These are phyloP conservation scores for Tuctoria greenei DNA, from an alignment of 176 grass and related monocot genomes.

Conservation along the genomic window DNA sequence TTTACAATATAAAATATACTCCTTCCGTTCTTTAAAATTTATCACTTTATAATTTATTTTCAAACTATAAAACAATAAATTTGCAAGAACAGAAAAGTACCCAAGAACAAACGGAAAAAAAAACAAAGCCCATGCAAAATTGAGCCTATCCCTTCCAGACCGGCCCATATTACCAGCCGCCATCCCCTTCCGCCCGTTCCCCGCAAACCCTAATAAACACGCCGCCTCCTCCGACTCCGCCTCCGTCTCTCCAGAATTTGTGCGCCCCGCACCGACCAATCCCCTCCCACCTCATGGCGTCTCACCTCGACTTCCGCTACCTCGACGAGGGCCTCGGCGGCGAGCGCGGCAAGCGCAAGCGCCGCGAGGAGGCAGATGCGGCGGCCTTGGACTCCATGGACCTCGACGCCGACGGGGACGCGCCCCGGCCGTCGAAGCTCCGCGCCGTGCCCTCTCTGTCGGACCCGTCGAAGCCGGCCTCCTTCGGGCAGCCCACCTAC, in stretches of 20 bases:
- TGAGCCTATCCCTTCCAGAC: background rate
- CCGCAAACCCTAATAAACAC: conserved; percentile 61
- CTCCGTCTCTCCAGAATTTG: background rate
- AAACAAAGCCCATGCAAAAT: background rate
- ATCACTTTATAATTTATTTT: too few species aligned
- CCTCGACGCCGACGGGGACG: conserved; percentile 47
- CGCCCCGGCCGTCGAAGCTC: conserved; percentile 58
- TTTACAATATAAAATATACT: too few species aligned
- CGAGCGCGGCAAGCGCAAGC: conserved; percentile 78
- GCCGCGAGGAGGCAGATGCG: conserved; percentile 26
- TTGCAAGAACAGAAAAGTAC: too few species aligned
- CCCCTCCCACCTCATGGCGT: conserved; percentile 55
- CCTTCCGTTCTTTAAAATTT: too few species aligned
- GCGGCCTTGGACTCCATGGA: conserved; percentile 59
- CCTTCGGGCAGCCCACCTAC: conserved; percentile 80
- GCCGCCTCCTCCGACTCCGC: background rate
- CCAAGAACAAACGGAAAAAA: too few species aligned
- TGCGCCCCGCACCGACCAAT: background rate
- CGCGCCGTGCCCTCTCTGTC: conserved; percentile 61
- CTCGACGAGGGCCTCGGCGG: conserved; percentile 93
- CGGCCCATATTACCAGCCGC: conserved; percentile 15
- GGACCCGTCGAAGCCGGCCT: conserved; percentile 73
- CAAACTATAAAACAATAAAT: too few species aligned
- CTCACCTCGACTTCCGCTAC: conserved; percentile 81
- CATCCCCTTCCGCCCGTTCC: background rate